A percentile compares a stretch with the other conserved stretches of the same genome.
Conservation (phyloP, 2,329 filamentous ascomycete genomes). For the Trichophyton schoenleinii region DNA sequence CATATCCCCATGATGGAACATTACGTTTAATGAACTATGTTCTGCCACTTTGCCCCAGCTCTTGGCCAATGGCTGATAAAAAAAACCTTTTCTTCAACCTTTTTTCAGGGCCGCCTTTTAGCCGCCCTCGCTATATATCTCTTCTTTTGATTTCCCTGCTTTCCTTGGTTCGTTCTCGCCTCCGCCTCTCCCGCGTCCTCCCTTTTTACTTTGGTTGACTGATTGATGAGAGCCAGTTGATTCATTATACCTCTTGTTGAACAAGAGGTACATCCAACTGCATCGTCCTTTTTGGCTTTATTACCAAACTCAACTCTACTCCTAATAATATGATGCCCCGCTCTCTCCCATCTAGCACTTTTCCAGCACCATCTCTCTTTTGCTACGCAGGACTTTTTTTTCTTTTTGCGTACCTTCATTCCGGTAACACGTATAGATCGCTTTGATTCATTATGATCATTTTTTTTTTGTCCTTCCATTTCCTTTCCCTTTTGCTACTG, state of each 20-base stretch:
- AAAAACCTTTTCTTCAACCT: not conserved
- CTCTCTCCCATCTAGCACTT: not conserved
- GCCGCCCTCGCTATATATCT: not conserved
- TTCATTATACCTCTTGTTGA: not conserved
- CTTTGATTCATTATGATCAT: not conserved
- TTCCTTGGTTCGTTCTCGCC: not conserved
- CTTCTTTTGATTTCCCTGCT: not conserved
- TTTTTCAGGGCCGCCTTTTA: not conserved
- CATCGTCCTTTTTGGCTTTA: not conserved
- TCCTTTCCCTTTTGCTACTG: conserved; percentile 2
- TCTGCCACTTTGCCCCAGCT: not conserved
- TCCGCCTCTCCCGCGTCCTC: not conserved
- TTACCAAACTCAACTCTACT: not conserved
- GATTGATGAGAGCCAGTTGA: not conserved
- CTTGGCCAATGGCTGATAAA: too few relatives aligned
- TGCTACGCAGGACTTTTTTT: not conserved
- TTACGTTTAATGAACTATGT: not conserved
- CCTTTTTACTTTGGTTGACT: not conserved
- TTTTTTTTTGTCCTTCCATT: conserved; percentile 3
- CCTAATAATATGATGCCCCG: not conserved
- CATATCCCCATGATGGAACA: not conserved
- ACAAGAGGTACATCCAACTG: not conserved
- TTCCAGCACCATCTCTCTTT: not conserved
- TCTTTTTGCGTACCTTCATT: not conserved
- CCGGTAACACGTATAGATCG: not conserved